Evolutionary conservation across 305 asterid genomes (phyloP), one percentile per base, ranked within the genome.

Genomic region (Vinca major): DNA sequence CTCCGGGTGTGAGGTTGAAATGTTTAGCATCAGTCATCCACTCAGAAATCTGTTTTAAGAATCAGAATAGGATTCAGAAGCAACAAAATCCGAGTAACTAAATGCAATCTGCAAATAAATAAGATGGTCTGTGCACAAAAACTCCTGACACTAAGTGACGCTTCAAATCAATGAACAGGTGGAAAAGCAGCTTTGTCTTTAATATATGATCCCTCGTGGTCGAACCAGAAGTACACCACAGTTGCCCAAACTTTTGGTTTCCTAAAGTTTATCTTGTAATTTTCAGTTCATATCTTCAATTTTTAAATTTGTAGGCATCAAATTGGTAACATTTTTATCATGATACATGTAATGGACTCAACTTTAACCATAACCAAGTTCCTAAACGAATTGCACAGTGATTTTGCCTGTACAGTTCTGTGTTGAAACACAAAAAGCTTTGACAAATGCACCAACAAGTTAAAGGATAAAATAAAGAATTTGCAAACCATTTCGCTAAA

Each of bases 11-110:
- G 4, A 69, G 14, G 20, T 69, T 45, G 58, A 63, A 53, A 44
- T 16, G 40, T n/a, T 50, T 14, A 49, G 41, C 62, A 51, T 8
- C 20, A 50, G 13, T 41, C 53, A 75, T 60, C 85, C 85, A 80
- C 74, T 80, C 80, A 69, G 54, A 74, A 49, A 80, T 67, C 85
- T 80, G 70, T 1, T 0, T 69, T 17, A 65, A 51, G 37, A 40
- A 66, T 57, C 13, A 56, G 19, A 45, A 61, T 36, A 73, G 40
- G 33, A 73, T 39, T 70, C 45, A 66, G 71, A 52, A 45, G 65
- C 64, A 45, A 49, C 13, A 9, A 13, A 55, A 3, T 20, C 52
- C 17, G 26, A 36, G 13, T 37, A 45, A 62, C 12, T 21, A 61
- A n/a, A 48, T n/a, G 21, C 33, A 9, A 37, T 64, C 21, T 20